phyloP scores from a whole-genome alignment of 805 yeast genomes.

The Candida argentea region DNA sequence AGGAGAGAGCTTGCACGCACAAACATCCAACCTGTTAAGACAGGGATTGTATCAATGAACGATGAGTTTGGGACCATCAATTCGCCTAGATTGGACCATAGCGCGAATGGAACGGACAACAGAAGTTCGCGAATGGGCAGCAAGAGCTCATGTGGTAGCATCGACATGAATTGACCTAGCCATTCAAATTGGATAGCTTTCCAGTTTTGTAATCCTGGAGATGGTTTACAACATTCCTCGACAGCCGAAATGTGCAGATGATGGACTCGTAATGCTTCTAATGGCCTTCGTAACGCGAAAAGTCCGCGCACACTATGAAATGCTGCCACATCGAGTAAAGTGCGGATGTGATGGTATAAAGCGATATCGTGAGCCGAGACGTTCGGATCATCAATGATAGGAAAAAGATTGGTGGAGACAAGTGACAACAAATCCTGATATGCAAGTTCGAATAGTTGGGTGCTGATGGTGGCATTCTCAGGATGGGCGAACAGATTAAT shows the following conservation, averaged over 20 bases:
- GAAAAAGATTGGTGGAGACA: slow-evolving; percentile 6
- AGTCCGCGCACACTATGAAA: slow-evolving; percentile 54
- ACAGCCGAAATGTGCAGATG: slow-evolving; percentile 51
- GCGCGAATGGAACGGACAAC: too few relatives aligned
- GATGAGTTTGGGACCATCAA: too few relatives aligned
- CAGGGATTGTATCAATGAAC: too few relatives aligned
- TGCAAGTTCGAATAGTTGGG: slow-evolving; percentile 21
- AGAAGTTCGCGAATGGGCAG: too few relatives aligned
- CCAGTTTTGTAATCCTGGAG: slow-evolving; percentile 35
- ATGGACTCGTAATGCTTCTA: slow-evolving; percentile 54
- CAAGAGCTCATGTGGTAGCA: too few relatives aligned
- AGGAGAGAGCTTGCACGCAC: too few relatives aligned
- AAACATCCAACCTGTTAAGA: too few relatives aligned
- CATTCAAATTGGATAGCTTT: slow-evolving; percentile 51
- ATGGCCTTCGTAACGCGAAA: slow-evolving; percentile 48
- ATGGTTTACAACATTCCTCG: slow-evolving; percentile 19
- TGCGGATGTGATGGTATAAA: slow-evolving; percentile 26
- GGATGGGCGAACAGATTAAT: slow-evolving; percentile 23
- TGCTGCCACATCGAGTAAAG: slow-evolving; percentile 48
- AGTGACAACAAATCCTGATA: slow-evolving; percentile 21
- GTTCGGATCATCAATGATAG: slow-evolving; percentile 1
- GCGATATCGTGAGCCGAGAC: slow-evolving; percentile 19
- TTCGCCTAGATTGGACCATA: too few relatives aligned
- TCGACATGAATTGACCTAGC: slow-evolving; percentile 52
- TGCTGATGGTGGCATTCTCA: slow-evolving; percentile 20